Evolutionary conservation across 2,329 filamentous ascomycete genomes (phyloP), one percentile per base, ranked within the genome.

Genomic region (Aspergillus candidus): DNA sequence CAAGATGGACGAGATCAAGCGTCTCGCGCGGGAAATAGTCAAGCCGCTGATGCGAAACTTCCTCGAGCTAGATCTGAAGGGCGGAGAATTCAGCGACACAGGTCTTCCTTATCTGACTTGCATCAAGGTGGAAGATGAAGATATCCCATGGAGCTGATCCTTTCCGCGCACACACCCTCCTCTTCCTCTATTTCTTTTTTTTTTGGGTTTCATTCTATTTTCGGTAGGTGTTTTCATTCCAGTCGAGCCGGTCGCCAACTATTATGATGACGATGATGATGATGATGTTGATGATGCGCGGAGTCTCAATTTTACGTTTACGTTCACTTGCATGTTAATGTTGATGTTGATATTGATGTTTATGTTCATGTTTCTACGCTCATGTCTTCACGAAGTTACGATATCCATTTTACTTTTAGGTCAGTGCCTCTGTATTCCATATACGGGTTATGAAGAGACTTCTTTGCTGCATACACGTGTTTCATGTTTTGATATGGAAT

Each of bases 1-100:
- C 58, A 78, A 88, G 44, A 77, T 96, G 54, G 88, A 95, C 47
- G 90, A 96, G 71, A 74, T 96, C 43, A 96, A 95, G 70, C 77
- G 78, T 44, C 77, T 91, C 60, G 91, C 90, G 6, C 76, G 86
- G 41, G 88, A 94, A 58, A 75, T 85, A 12, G 90, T 96, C 6
- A 82, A 83, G 46, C 90, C 90, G 4, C 72, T 96, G 11, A 94
- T 94, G 83, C 78, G 84, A 40, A 93, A 87, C 60, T 86, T 83
- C 41, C 75, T 96, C 11, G 87, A 95, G 66, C 75, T 94, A 38
- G 88, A 94, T 62, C 65, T 88, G 42, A 73, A 77, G 40, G 57
- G 56, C 22, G 56, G 51, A 32, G 46, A 62, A 15, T 39, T 53
- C 4, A 53, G 66, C 57, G 51, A 72, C 62, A 66, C 63, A 4